These are phyloP conservation scores for Penicillium sp. DNA, from an alignment of 2,329 filamentous ascomycete species.

Conservation along the genomic window DNA sequence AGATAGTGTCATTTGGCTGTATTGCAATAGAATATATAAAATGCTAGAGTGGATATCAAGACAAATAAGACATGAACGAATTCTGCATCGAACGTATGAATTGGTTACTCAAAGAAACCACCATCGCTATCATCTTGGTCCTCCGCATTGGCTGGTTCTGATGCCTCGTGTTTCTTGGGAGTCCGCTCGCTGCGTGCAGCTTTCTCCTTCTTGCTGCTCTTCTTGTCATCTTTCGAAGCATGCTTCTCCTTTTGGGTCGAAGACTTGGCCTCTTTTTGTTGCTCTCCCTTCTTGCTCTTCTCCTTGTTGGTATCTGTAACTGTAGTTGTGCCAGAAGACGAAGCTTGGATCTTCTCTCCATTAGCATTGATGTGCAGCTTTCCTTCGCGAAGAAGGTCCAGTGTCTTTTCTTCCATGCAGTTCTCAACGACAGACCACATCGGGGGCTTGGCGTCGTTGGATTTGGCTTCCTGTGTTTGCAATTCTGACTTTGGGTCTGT, in stretches of 20 bases:
- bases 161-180: slow-evolving; percentile 6
- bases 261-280: slow-evolving; percentile 4
- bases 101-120: slow-evolving; percentile 41
- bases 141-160: slow-evolving; percentile 12
- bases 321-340: neutral
- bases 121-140: slow-evolving; percentile 36
- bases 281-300: slow-evolving; percentile 9
- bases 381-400: slow-evolving; percentile 44
- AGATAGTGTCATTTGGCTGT: neutral
- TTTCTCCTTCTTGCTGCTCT: slow-evolving; percentile 12
- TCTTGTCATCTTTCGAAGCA: slow-evolving; percentile 6
- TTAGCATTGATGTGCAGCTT: slow-evolving; percentile 33
- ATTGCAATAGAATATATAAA: neutral
- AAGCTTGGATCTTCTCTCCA: slow-evolving; percentile 8
- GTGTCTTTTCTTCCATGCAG: slow-evolving; percentile 44
- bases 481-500: slow-evolving; percentile 15
- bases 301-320: slow-evolving; percentile 7
- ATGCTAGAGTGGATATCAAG: slow-evolving; percentile 13
- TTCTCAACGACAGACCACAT: slow-evolving; percentile 48
- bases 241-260: neutral
- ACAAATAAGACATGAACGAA: slow-evolving; percentile 6
- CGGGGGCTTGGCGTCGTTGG: slow-evolving; percentile 33
- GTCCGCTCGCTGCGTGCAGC: neutral
- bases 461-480: slow-evolving; percentile 19
- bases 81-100: neutral